phyloP scores from a whole-genome alignment of 345 rosid genomes.

The Raphanus sativus region DNA sequence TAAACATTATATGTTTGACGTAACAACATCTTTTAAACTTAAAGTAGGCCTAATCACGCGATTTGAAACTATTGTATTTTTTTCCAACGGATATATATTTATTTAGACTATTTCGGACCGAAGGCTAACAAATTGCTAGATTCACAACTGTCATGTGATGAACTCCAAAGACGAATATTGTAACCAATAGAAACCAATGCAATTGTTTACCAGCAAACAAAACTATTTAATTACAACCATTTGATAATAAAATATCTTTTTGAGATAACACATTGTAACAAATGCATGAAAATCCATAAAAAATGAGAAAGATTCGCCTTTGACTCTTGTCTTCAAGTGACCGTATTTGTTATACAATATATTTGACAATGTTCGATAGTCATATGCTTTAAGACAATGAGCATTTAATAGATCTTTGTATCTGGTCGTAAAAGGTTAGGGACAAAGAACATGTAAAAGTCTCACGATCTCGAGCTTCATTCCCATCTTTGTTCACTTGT shows the following conservation, averaged over 20 bases:
- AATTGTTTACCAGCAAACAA: conserved; percentile 19
- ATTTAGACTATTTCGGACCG: not conserved
- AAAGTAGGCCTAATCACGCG: conserved; percentile 11
- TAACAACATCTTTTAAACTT: not conserved
- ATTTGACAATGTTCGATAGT: conserved; percentile 24
- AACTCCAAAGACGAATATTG: conserved; percentile 7
- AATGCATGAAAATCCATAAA: not conserved
- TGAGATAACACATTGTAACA: conserved; percentile 20
- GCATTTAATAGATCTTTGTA: conserved; percentile 32
- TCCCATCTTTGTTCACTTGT: conserved; percentile 34
- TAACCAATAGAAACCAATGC: not conserved
- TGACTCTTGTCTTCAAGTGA: conserved; percentile 33
- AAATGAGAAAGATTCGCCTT: conserved; percentile 26
- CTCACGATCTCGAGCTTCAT: conserved; percentile 30
- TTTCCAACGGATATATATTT: not conserved
- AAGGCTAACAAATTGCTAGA: conserved; percentile 14
- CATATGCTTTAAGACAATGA: conserved; percentile 23
- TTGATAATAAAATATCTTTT: conserved; percentile 29
- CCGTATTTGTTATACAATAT: conserved; percentile 19
- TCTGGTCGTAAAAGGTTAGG: conserved; percentile 30
- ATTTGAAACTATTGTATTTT: not conserved
- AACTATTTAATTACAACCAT: conserved; percentile 16
- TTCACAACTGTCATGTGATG: conserved; percentile 34
- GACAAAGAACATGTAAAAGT: conserved; percentile 29
- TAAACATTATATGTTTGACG: not conserved